Evolutionary conservation across 1,284 basidiomycete species (phyloP).

Genomic region (Pseudozyma thailandica): DNA sequence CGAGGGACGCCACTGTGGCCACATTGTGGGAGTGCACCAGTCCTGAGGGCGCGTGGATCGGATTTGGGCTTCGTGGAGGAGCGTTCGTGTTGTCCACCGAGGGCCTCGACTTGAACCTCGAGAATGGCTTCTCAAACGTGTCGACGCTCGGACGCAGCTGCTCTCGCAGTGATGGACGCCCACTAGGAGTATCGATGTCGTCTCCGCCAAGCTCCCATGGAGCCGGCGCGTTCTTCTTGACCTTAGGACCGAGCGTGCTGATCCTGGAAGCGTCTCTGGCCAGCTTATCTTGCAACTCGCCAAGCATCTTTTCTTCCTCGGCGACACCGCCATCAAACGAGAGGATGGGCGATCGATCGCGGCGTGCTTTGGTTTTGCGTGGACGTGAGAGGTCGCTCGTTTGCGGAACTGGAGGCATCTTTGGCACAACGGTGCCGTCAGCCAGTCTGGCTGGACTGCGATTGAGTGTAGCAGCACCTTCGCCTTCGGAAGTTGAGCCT

Average conservation of each 20-base stretch:
- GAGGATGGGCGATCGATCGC: slow-evolving; percentile 54
- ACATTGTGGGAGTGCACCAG: slow-evolving; percentile 6
- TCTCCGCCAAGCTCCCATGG: slow-evolving; percentile 60
- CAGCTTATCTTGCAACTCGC: slow-evolving; percentile 28
- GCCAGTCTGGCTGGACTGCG: slow-evolving; percentile 21
- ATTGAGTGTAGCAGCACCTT: background rate
- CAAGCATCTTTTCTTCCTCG: slow-evolving; percentile 51
- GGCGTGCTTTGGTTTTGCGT: slow-evolving; percentile 25
- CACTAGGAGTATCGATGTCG: slow-evolving; percentile 17
- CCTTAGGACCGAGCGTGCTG: slow-evolving; percentile 55
- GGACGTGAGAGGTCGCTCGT: slow-evolving; percentile 17
- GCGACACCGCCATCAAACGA: slow-evolving; percentile 54
- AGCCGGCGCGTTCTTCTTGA: slow-evolving; percentile 62
- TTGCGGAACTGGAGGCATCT: slow-evolving; percentile 52
- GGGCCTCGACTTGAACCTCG: slow-evolving; percentile 36
- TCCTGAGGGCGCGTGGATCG: slow-evolving; percentile 12
- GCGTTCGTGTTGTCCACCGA: slow-evolving; percentile 31
- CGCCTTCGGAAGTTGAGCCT: slow-evolving; percentile 4
- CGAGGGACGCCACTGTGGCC: slow-evolving; percentile 17
- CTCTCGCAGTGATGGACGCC: slow-evolving; percentile 39
- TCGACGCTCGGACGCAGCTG: slow-evolving; percentile 32
- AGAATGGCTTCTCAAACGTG: slow-evolving; percentile 39
- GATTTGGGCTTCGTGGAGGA: slow-evolving; percentile 19
- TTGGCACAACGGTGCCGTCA: slow-evolving; percentile 51
- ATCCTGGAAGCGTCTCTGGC: slow-evolving; percentile 33